Base-by-base conservation (phyloP, 2,329 filamentous ascomycete species). In the Apiospora sp. region DNA sequence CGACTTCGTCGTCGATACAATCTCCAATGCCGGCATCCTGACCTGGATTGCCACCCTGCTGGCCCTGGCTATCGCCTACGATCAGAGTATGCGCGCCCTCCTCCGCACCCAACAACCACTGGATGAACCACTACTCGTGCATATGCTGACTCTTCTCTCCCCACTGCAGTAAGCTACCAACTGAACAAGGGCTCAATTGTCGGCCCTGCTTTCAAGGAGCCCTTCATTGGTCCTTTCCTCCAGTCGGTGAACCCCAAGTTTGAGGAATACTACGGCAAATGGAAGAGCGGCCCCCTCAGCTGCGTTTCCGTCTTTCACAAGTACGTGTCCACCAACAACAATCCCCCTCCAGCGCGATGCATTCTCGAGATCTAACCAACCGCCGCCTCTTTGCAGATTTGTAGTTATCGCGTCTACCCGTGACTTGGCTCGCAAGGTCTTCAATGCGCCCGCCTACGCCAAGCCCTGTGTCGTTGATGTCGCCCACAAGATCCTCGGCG, bases 261-360 rank as follows among this genome's bases (percentile, higher is more conserved):
- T 82, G 91, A 92, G 74, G 90, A 95, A 80, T 99, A 99, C 86
- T 89, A 95, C 82, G 92, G 89, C 74, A 98, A 98, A 88, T 99
- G 96, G 96, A 83, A 89, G 78, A 97, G 94, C 80, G 96, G 94
- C 67, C 92, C 94, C 68, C 87, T 99, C 78, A 98, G 95, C 87
- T 99, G 96, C 81, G 96, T 99, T 74, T 98, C 95, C 2, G 95
- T 99, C 79, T 99, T 99, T 87, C 96, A 99, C 91, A 99, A 98
- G 94, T 97, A 90, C 78, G 91, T 80, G 41, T 14, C 24, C 49
- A 58, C 19, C 27, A 41, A 16, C 12, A 34, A 16, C 6, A 24
- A 4, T 2, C 48, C 68, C 19, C n/a, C 19, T 10, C 14, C 68
- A 30, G 24, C 48, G 68, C 67, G 67, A 68, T 24, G 16, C 44